Evolutionary conservation across 768 basidiomycete species (phyloP).

Genomic region (Leccinum aurantiacum): DNA sequence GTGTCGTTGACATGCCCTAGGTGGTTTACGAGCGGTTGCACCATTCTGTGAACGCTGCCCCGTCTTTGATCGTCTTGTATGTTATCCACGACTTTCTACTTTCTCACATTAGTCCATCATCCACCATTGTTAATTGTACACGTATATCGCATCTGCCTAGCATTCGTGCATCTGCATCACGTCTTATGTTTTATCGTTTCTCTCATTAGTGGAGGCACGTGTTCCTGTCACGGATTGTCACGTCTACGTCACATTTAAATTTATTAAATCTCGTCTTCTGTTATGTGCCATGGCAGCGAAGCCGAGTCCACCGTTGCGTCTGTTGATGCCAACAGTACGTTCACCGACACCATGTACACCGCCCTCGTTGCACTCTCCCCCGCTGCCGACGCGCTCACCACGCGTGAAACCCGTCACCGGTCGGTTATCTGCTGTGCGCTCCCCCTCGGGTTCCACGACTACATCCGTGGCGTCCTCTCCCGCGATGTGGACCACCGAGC

Average conservation of each 20-base stretch:
- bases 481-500: constrained; percentile 6
- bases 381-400: constrained; percentile 23
- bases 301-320: constrained; percentile 16
- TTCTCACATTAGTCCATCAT: constrained; percentile 13
- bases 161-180: constrained; percentile 19
- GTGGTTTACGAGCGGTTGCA: constrained; percentile 78
- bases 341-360: constrained; percentile 12
- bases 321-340: constrained; percentile 38
- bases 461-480: constrained; percentile 15
- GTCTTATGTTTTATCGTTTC: constrained; percentile 1
- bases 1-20: constrained; percentile 37
- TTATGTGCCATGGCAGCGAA: constrained; percentile 17
- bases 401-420: constrained; percentile 25
- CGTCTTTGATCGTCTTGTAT: constrained; percentile 11
- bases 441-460: constrained; percentile 34
- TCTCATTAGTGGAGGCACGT: background rate
- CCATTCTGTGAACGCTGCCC: constrained; percentile 41
- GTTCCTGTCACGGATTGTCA: constrained; percentile 12
- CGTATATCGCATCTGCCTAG: constrained; percentile 17
- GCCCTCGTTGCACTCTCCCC: constrained; percentile 13
- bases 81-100: constrained; percentile 10
- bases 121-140: constrained; percentile 11
- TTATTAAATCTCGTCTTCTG: background rate
- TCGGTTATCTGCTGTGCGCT: constrained; percentile 31
- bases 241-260: constrained; percentile 9